These are phyloP conservation scores for Calendula officinalis DNA, from an alignment of 129 eudicot species.

Conservation along the genomic window DNA sequence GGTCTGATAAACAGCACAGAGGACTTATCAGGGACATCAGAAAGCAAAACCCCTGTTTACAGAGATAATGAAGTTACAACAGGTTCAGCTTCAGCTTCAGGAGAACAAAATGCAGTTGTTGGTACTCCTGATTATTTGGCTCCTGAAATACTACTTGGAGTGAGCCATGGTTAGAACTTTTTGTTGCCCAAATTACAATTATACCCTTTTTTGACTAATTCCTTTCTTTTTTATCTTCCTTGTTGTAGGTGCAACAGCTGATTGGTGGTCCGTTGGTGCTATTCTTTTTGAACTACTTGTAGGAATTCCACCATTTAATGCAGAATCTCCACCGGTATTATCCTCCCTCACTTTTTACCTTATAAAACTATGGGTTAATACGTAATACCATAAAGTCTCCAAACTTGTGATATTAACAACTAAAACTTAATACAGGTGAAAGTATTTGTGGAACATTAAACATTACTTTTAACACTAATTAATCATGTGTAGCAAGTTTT, in stretches of 20 bases:
- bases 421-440: not conserved
- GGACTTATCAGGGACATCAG: constrained; percentile 80
- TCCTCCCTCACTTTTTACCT: not conserved
- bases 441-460: not conserved
- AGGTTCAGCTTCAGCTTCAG: constrained; percentile 8
- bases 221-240: constrained; percentile 8
- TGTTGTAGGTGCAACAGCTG: constrained; percentile 86
- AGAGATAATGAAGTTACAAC: constrained; percentile 48
- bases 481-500: constrained; percentile 73
- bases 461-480: constrained; percentile 7
- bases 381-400: too few species aligned
- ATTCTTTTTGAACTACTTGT: constrained; percentile 94
- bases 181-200: constrained; percentile 9
- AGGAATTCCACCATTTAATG: constrained; percentile 95
- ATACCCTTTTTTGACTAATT: not conserved
- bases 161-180: constrained; percentile 79
- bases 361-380: too few species aligned
- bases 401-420: not conserved
- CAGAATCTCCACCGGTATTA: constrained; percentile 82
- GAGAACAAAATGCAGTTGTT: constrained; percentile 82
- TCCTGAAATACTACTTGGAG: constrained; percentile 99
- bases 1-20: constrained; percentile 98
- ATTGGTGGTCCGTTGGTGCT: constrained; percentile 99
- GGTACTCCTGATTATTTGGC: constrained; percentile 99
- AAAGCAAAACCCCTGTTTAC: constrained; percentile 40